Base-by-base conservation (phyloP, 805 yeast genomes). In the Candida takata region DNA sequence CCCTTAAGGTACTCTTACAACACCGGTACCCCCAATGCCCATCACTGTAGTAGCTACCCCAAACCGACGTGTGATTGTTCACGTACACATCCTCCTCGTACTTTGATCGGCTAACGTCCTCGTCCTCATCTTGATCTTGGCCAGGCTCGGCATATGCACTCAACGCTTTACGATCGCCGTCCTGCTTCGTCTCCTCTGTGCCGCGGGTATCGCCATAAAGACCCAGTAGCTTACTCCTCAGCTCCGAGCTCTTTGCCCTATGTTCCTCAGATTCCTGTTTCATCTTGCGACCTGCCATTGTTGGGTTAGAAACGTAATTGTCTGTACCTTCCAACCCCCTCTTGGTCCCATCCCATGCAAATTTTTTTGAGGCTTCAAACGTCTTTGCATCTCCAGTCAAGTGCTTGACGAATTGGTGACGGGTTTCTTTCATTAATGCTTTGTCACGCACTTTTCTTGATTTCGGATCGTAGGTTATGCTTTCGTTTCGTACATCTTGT, bases 341-440 rank as follows among this genome's bases (percentile, higher is more conserved):
- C 18, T 54, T 62, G 7, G 64, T 53, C 5, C 53, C 56, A 10
- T 62, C 67, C 65, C 77, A 70, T 0, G 78, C 78, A 44, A 71
- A 68, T 44, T 57, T 54, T 45, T 69, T 72, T 51, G 71, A 47
- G 34, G 62, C 59, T 36, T 68, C 70, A 45, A 74, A 65, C 37
- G 72, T 72, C 14, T 60, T 55, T 8, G 81, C 83, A 42, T 78
- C 83, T 6, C 78, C 81, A 3, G 69, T 66, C 31, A 67, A 50
- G 43, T 70, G 69, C 24, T 77, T 64, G 15, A 71, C 79, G 57
- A 72, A 80, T 53, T 70, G 60, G 14, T 65, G 43, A 38, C 63
- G 47, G 48, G 70, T 60, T 43, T 61, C 61, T 23, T 54, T 49
- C 25, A 52, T 67, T 2, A 57, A 42, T 5, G 44, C 38, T 17